These are phyloP conservation scores for Exophiala lecanii-corni DNA, from an alignment of 2,329 filamentous ascomycete genomes.

Conservation along the genomic window DNA sequence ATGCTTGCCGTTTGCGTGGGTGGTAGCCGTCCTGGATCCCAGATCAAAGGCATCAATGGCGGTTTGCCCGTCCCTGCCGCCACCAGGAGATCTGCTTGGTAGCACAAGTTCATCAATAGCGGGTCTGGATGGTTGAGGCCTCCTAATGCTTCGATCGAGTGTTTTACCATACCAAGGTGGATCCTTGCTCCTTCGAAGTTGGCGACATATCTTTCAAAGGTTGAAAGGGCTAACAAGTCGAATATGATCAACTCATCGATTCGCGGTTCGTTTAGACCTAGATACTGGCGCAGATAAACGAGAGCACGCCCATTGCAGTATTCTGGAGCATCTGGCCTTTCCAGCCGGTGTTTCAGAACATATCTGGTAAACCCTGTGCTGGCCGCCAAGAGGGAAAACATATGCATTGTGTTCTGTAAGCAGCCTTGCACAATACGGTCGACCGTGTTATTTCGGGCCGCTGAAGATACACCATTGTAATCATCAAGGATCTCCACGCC, in stretches of 20 bases:
- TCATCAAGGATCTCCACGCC: constrained; percentile 12
- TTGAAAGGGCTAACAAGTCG: constrained; percentile 15
- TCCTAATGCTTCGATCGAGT: constrained; percentile 12
- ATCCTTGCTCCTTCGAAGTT: constrained; percentile 17
- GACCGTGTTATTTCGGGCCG: constrained; percentile 10
- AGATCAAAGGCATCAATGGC: constrained; percentile 12
- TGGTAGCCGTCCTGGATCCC: constrained; percentile 12
- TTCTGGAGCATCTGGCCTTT: constrained; percentile 14
- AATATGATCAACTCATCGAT: constrained; percentile 15
- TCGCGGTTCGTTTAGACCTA: constrained; percentile 3
- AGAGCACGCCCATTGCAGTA: constrained; percentile 19
- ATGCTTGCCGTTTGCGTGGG: constrained; percentile 8
- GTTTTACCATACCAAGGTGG: constrained; percentile 17
- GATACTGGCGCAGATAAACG: constrained; percentile 12
- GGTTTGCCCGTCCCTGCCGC: constrained; percentile 9
- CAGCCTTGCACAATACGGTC: constrained; percentile 15
- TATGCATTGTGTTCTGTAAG: constrained; percentile 16
- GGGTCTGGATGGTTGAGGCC: constrained; percentile 5
- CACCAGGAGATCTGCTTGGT: constrained; percentile 12
- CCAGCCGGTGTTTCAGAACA: constrained; percentile 9
- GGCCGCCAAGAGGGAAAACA: constrained; percentile 19
- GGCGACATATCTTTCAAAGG: constrained; percentile 16
- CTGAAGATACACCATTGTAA: not conserved
- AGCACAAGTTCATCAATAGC: constrained; percentile 11
- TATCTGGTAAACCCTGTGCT: constrained; percentile 14